Base-by-base conservation (phyloP, 257 asterid species). In the Orobanche coerulescens region DNA sequence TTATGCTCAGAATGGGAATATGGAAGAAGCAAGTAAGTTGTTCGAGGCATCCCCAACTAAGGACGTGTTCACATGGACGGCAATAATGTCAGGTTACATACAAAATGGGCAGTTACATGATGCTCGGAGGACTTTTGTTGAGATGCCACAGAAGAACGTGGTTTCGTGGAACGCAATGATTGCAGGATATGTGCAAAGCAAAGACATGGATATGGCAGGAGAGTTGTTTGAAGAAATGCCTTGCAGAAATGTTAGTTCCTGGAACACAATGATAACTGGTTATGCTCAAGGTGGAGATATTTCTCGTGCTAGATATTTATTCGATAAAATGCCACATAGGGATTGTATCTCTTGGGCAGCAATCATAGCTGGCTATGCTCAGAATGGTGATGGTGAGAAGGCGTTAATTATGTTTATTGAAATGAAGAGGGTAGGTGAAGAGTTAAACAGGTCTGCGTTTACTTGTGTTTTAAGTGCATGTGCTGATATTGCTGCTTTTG, bases 301-400 rank as follows among this genome's bases (percentile, higher is more conserved):
- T 61, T 71, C 61, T 55, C 79, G 39, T 63, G 96, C 96, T 43
- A 81, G 84, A 64, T 74, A 47, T 58, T 72, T 92, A 68, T 92
- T 92, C 48, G 75, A 78, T 64, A 76, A 72, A 67, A 88, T 92
- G 96, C 86, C 88, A 40, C 56, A 15, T 51, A 84, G 86, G 47
- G 96, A 90, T 79, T 85, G 91, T 78, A 83, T 90, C 68, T 85
- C 97, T 24, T 90, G 96, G 95, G 95, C 98, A 6, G 95, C 98
- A 37, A 92, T 92, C 65, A 88, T 88, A 62, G 84, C 87, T 13
- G 95, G 91, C 25, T 81, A 92, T 77, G 82, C 80, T 69, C 98
- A 88, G 74, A 70, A 81, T 59, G 91, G 89, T 40, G 80, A 81
- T 1, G 76, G 85, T 4, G 94, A 86, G 49, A 83, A 75, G 54